Percentiles rank a stretch among this genome's conserved stretches.
These are phyloP conservation scores for Fusarium sp. DNA, from an alignment of 2,329 filamentous ascomycete genomes.

Conservation along the genomic window DNA sequence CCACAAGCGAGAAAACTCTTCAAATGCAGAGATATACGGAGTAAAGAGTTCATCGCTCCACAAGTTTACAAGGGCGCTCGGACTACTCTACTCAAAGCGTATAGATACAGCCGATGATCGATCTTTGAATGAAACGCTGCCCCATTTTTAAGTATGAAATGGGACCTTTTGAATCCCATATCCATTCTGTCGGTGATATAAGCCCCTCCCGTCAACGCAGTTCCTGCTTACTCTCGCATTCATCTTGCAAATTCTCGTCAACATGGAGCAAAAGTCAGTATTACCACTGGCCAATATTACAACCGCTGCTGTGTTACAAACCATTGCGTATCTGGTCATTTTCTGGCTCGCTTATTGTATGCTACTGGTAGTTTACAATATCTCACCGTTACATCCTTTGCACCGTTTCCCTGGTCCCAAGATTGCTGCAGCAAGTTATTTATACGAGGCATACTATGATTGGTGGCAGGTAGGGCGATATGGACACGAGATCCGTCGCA, in stretches of 20 bases:
- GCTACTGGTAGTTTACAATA: slow-evolving; percentile 46
- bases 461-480: slow-evolving; percentile 49
- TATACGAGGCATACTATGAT: slow-evolving; percentile 53
- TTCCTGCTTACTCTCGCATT: too few species aligned
- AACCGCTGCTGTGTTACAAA: neutral
- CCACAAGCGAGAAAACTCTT: neutral
- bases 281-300: neutral
- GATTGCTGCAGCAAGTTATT: slow-evolving; percentile 48
- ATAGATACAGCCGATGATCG: neutral
- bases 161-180: neutral
- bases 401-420: slow-evolving; percentile 50
- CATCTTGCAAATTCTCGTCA: neutral
- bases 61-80: slow-evolving; percentile 1
- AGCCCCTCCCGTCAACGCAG: neutral
- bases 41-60: neutral
- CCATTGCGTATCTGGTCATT: slow-evolving; percentile 25
- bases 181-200: neutral
- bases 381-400: slow-evolving; percentile 53
- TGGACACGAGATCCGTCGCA: slow-evolving; percentile 45
- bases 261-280: neutral
- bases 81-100: neutral
- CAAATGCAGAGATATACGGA: neutral
- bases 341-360: slow-evolving; percentile 46
- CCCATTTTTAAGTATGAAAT: neutral
- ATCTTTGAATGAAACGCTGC: neutral